Conservation (phyloP, 106 monocot genomes). For the Apostasia ramifera region DNA sequence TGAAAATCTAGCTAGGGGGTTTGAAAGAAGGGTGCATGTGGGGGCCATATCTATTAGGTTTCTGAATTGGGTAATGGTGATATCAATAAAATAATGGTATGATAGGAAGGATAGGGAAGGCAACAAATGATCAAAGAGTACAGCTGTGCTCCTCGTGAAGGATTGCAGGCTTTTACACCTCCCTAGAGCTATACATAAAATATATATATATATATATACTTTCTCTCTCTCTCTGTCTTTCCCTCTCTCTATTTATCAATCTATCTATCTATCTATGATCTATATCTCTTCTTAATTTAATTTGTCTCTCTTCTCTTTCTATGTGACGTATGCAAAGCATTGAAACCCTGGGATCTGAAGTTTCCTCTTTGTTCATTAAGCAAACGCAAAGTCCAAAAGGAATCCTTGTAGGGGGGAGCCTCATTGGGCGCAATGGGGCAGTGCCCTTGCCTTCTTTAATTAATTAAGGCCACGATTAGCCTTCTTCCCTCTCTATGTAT, state of each 20-base stretch:
- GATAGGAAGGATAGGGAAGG: constrained; percentile 19
- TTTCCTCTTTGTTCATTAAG: constrained; percentile 11
- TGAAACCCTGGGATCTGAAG: constrained; percentile 8
- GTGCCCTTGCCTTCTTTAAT: constrained; percentile 6
- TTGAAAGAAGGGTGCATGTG: background rate
- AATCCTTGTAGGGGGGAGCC: constrained; percentile 3
- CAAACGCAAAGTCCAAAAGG: constrained; percentile 4
- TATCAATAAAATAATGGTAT: constrained; percentile 22
- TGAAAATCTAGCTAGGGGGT: background rate
- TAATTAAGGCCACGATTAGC: too few relatives aligned
- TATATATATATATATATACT: background rate
- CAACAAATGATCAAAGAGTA: constrained; percentile 41
- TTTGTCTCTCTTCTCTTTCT: constrained; percentile 2
- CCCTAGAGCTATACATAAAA: constrained; percentile 24
- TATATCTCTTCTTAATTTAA: background rate
- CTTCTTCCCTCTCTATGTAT: too few relatives aligned
- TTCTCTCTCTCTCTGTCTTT: constrained; percentile 10
- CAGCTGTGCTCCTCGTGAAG: constrained; percentile 68
- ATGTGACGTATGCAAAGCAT: constrained; percentile 17
- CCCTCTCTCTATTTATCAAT: background rate
- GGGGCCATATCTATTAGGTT: constrained; percentile 6
- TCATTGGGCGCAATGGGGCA: constrained; percentile 1
- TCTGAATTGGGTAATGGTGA: constrained; percentile 19
- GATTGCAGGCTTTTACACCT: constrained; percentile 59
- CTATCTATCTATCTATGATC: background rate